Base-by-base conservation (phyloP, 179 eudicot species). In the Camellia oleifera region DNA sequence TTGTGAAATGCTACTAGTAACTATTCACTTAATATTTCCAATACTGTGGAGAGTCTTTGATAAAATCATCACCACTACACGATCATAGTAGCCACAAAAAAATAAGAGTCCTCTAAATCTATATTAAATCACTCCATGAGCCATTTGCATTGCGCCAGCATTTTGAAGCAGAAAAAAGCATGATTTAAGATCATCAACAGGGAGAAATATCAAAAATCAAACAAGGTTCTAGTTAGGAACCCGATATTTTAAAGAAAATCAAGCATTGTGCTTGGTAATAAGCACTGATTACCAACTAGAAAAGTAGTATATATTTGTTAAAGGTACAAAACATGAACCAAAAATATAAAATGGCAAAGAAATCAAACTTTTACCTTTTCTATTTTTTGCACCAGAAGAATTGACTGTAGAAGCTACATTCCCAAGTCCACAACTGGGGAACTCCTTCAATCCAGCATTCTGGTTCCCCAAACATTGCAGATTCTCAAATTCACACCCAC, bases 401-500 rank as follows among this genome's bases (percentile, higher is more conserved):
- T 86, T 89, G 80, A 62, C 85, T 57, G 81, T 56, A 10, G 91
- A 44, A 18, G 81, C 78, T 77, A 71, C 73, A 80, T 86, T 87
- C 48, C 82, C 83, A 7, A 84, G 60, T 69, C 86, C 94, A 81
- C 96, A 89, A 77, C 85, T 85, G 44, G 79, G 73, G 57, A 86
- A 68, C 60, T 86, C 95, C 82, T 84, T 84, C 3, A 84, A 80
- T 17, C 84, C 90, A 69, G 88, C 78, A 80, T 84, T 88, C 76
- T 87, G 83, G 83, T 82, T 88, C 52, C 90, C 87, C 85, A 89
- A 72, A 83, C 99, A 92, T 66, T 92, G 90, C 79, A 86, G 79
- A 73, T 69, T 89, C 74, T 91, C 93, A 83, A 91, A 86, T 72
- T 91, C 98, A 84, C 98, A 92, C 13, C 84, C 88, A 82, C 67